These are phyloP conservation scores for Epichloe festucae DNA, from an alignment of 2,329 filamentous ascomycete species.

Conservation along the genomic window DNA sequence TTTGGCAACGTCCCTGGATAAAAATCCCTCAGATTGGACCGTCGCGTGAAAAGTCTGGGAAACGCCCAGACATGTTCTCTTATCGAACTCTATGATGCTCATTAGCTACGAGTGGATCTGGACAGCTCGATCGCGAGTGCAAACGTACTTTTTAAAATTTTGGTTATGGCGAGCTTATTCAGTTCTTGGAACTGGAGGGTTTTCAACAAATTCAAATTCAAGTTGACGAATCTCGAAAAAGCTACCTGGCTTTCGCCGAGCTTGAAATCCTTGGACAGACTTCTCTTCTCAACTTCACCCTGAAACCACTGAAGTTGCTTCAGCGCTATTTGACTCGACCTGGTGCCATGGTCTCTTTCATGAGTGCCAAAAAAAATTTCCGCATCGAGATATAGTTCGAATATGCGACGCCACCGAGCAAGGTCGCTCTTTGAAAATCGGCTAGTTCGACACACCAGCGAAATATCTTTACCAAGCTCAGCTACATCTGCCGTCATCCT, in stretches of 20 bases:
- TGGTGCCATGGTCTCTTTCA: conserved; percentile 55
- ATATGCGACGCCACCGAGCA: conserved; percentile 66
- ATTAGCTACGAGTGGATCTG: neutral
- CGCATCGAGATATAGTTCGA: conserved; percentile 68
- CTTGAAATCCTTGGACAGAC: conserved; percentile 50
- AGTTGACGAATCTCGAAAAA: conserved; percentile 53
- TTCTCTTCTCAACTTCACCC: conserved; percentile 46
- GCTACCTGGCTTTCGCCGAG: conserved; percentile 51
- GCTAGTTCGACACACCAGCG: conserved; percentile 50
- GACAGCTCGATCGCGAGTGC: no score
- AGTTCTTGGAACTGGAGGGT: conserved; percentile 76
- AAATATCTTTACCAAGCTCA: conserved; percentile 50
- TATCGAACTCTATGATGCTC: conserved; percentile 58
- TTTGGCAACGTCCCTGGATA: conserved; percentile 57
- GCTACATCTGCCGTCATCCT: conserved; percentile 51
- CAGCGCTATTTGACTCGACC: conserved; percentile 52
- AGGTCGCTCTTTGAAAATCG: conserved; percentile 53
- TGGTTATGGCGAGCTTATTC: conserved; percentile 62
- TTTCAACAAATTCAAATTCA: conserved; percentile 67
- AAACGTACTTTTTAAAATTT: conserved; percentile 69
- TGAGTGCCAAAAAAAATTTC: conserved; percentile 83
- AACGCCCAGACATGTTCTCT: conserved; percentile 62
- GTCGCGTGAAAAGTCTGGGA: conserved; percentile 47
- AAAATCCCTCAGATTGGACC: conserved; percentile 45
- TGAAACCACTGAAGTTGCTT: conserved; percentile 61